phyloP scores from a whole-genome alignment of 176 grass and related monocot genomes.

The Rhynchospora breviuscula region DNA sequence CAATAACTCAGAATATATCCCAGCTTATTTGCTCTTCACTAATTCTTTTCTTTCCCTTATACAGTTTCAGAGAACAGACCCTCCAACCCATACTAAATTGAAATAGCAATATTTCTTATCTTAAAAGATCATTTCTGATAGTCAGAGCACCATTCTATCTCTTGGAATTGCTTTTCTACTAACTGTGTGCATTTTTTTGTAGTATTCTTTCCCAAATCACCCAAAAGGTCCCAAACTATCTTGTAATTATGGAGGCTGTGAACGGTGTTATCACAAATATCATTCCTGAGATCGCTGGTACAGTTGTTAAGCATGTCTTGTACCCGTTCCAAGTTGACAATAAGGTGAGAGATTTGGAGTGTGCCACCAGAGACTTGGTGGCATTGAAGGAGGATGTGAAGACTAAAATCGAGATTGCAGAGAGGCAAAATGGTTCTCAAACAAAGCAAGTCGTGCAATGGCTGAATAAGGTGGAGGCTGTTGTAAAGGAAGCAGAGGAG shows the following conservation, averaged over 20 bases:
- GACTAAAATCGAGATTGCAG: neutral
- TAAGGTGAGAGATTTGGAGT: neutral
- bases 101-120: too few species aligned
- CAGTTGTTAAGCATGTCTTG: neutral
- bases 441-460: neutral
- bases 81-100: too few species aligned
- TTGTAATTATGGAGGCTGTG: neutral
- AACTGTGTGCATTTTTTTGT: too few species aligned
- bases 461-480: neutral
- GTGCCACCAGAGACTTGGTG: neutral
- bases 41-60: too few species aligned
- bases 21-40: too few species aligned
- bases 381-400: neutral
- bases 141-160: too few species aligned
- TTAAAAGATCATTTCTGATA: too few species aligned
- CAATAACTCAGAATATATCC: too few species aligned
- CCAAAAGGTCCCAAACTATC: neutral
- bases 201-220: too few species aligned
- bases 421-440: neutral
- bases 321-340: neutral
- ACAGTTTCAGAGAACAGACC: too few species aligned
- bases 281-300: neutral
- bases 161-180: too few species aligned
- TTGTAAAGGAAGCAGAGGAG: neutral
- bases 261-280: neutral